phyloP scores from a whole-genome alignment of 768 basidiomycete species.

The Neoboletus magnificus region DNA sequence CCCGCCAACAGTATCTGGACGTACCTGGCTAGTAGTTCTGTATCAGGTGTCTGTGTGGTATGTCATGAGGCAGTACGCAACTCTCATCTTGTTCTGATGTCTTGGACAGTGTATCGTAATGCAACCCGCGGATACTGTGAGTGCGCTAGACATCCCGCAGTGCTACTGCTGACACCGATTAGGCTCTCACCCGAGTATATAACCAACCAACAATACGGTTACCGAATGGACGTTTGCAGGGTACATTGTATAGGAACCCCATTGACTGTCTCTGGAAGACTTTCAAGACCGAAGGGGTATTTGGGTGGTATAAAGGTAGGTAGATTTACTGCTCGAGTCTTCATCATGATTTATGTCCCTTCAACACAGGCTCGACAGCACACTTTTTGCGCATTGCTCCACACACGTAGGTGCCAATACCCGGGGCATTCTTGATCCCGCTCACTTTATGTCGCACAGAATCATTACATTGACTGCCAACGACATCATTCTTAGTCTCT shows the following conservation, averaged over 20 bases:
- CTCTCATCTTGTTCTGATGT: constrained; percentile 7
- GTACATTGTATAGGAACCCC: constrained; percentile 83
- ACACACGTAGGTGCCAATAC: constrained; percentile 63
- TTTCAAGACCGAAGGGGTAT: constrained; percentile 79
- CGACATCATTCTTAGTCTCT: constrained; percentile 69
- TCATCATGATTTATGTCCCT: background rate
- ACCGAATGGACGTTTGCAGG: constrained; percentile 68
- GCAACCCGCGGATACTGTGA: constrained; percentile 91
- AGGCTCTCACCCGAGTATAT: constrained; percentile 92
- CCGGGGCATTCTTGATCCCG: background rate
- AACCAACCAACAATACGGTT: constrained; percentile 82
- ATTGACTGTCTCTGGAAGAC: constrained; percentile 98
- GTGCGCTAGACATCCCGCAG: constrained; percentile 21
- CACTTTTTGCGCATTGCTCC: constrained; percentile 92
- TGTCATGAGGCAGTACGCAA: constrained; percentile 28
- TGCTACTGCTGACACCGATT: constrained; percentile 4
- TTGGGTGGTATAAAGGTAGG: constrained; percentile 94
- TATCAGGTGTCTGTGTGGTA: constrained; percentile 92
- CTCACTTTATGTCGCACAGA: constrained; percentile 35
- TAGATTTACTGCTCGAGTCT: background rate
- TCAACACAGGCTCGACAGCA: constrained; percentile 73
- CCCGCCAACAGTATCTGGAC: constrained; percentile 80
- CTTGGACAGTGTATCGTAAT: constrained; percentile 70
- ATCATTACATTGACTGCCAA: constrained; percentile 91
- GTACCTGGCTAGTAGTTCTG: constrained; percentile 80